Evolutionary conservation across 208 protist species (phyloP).

Genomic region (Zelonia costaricensis): DNA sequence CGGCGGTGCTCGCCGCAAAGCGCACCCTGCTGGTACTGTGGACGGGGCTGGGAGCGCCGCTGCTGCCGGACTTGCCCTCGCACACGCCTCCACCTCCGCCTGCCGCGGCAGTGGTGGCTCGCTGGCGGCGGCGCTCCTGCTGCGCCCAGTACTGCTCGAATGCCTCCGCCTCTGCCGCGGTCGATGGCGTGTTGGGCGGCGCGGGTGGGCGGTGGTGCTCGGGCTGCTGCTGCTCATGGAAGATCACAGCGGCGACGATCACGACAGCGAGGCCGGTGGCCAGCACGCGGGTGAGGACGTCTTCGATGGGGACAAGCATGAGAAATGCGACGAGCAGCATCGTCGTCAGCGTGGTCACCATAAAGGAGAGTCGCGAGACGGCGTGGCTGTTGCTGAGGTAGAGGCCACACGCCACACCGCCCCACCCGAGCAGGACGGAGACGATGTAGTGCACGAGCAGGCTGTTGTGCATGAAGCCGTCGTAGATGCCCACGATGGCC

Average conservation of each 20-base stretch:
- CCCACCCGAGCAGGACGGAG: slow-evolving; percentile 28
- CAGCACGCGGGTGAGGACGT: background rate
- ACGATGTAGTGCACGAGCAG: slow-evolving; percentile 27
- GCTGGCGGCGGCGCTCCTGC: slow-evolving; percentile 1
- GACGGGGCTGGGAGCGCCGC: no score
- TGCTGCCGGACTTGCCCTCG: no score
- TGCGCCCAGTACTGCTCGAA: slow-evolving; percentile 28
- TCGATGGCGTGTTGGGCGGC: slow-evolving; percentile 34
- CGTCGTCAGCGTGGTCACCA: slow-evolving; percentile 13
- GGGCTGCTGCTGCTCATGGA: slow-evolving; percentile 17
- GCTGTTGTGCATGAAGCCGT: slow-evolving; percentile 13
- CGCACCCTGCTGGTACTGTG: no score
- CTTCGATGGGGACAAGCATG: slow-evolving; percentile 12
- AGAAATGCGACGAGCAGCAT: slow-evolving; percentile 14
- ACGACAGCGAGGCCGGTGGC: slow-evolving; percentile 6
- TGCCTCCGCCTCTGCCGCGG: slow-evolving; percentile 16
- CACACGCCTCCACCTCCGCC: background rate
- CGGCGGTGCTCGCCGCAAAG: no score
- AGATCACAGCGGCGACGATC: slow-evolving; percentile 6
- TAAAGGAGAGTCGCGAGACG: slow-evolving; percentile 12
- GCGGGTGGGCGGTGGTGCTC: slow-evolving; percentile 27
- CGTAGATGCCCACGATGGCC: slow-evolving; percentile 22
- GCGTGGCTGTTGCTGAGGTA: slow-evolving; percentile 14
- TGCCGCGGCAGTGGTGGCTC: background rate
- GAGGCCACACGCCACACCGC: slow-evolving; percentile 23